Evolutionary conservation across 1,284 basidiomycete genomes (phyloP).

Genomic region (Rhodotorula sp.): DNA sequence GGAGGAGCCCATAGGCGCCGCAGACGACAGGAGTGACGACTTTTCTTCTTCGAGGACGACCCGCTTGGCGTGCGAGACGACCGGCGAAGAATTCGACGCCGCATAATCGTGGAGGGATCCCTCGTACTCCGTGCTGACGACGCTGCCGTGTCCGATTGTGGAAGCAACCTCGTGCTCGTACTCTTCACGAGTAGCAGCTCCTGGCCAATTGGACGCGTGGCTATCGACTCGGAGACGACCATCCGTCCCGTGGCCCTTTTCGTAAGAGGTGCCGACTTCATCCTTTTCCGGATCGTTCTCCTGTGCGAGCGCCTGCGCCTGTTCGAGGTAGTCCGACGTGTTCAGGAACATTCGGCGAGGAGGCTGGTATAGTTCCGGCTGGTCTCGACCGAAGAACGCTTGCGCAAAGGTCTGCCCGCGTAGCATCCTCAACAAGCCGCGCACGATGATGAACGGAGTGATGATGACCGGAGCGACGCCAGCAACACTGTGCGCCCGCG

Average conservation of each 20-base stretch:
- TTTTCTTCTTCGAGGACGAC: neutral
- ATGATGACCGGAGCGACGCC: slow-evolving; percentile 9
- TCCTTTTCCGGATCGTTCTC: slow-evolving; percentile 3
- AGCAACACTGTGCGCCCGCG: slow-evolving; percentile 7
- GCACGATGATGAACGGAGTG: slow-evolving; percentile 19
- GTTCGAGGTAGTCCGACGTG: slow-evolving; percentile 10
- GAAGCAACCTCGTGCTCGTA: slow-evolving; percentile 21
- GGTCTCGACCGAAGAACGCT: slow-evolving; percentile 19
- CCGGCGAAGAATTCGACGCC: neutral
- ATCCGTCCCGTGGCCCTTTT: neutral
- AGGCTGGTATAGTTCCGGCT: neutral
- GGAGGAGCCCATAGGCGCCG: neutral
- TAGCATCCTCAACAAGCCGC: slow-evolving; percentile 13
- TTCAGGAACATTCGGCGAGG: slow-evolving; percentile 23
- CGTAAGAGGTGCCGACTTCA: slow-evolving; percentile 13
- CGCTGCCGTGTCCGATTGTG: neutral
- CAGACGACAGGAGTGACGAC: neutral
- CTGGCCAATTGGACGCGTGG: slow-evolving; percentile 13
- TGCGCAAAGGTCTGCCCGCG: slow-evolving; percentile 14
- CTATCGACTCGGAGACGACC: neutral
- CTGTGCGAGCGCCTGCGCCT: neutral
- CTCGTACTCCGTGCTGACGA: neutral
- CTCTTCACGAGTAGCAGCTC: slow-evolving; percentile 20
- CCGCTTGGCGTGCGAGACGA: neutral
- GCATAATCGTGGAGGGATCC: neutral